Evolutionary conservation across 148 eudicot genomes (phyloP).

Genomic region (Suaeda aralocaspica): DNA sequence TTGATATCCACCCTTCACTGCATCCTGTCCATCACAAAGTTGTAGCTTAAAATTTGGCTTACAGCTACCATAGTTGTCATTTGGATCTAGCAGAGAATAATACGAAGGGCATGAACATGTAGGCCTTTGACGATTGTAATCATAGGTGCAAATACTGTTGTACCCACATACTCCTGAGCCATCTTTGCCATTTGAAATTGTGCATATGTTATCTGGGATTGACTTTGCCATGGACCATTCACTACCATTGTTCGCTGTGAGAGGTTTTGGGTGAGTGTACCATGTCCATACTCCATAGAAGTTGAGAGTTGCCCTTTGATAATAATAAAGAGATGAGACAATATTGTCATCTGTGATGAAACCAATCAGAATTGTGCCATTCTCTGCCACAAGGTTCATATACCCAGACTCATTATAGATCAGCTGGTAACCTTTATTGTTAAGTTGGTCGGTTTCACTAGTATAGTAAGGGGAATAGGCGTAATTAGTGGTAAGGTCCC

Average conservation of each 20-base stretch:
- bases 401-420: constrained; percentile 23
- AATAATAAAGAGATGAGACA: constrained; percentile 4
- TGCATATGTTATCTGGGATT: constrained; percentile 26
- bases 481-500: background rate
- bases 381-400: constrained; percentile 22
- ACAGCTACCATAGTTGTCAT: constrained; percentile 26
- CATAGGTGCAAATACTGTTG: constrained; percentile 31
- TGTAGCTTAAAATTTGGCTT: constrained; percentile 21
- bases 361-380: background rate
- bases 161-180: constrained; percentile 26
- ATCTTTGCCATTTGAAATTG: background rate
- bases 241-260: background rate
- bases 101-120: constrained; percentile 27
- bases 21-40: constrained; percentile 6
- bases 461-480: constrained; percentile 27
- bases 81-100: constrained; percentile 22
- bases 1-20: constrained; percentile 20
- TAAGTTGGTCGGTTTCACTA: constrained; percentile 8
- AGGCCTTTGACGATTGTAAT: constrained; percentile 15
- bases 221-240: constrained; percentile 13
- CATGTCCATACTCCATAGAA: constrained; percentile 30
- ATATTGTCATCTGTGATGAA: background rate
- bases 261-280: constrained; percentile 17
- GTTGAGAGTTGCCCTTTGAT: constrained; percentile 27
- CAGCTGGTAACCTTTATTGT: constrained; percentile 21